Base-by-base conservation (phyloP, 192 early-diverging fungal genomes). In the Podila horticola region DNA sequence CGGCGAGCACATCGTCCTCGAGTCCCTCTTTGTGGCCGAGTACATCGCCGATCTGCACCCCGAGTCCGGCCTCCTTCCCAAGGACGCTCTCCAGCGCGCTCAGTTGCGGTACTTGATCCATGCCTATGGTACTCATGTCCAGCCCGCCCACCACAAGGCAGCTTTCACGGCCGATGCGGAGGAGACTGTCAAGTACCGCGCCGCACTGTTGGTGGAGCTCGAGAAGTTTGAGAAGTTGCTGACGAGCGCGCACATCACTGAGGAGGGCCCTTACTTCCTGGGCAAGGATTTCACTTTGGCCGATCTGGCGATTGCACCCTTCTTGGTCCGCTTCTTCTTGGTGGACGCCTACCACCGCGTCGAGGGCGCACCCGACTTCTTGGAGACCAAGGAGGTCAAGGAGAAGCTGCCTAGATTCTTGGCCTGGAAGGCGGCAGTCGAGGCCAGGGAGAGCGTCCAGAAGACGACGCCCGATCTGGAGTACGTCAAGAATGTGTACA, bases 21-120 rank as follows among this genome's bases (percentile, higher is more conserved):
- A 93, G 41, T 89, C 89, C 7, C 81, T 91, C 31, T 86, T 93
- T 20, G 84, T 92, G 28, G 74, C 89, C 36, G 92, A 93, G 77
- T 89, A 83, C 71, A 64, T 93, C 0, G 87, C 84, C 24, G 91
- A 93, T 33, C 71, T 87, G 33, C 89, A 83, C 71, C 89, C 89
- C 22, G 83, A 87, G 52, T 64, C 84, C 12, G 81, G 84, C 2
- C 51, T 85, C 3, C 26, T 83, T 10, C 79, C 86, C 0, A 52
- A 75, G 29, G 84, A 86, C 69, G 41, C 84, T n/a, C 30, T 83
- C 11, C 76, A 84, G 66, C 26, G 72, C 1, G 83, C 83, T 19
- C 64, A 81, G 45, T 50, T 82, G 28, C 75, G 83, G 2, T 83
- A 84, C 58, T 64, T 82, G 24, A 85, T 86, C 60, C 85, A 88